Percentiles rank a stretch among this genome's conserved stretches.
phyloP scores from a whole-genome alignment of 768 basidiomycete species.

The Termitomyces sp. region DNA sequence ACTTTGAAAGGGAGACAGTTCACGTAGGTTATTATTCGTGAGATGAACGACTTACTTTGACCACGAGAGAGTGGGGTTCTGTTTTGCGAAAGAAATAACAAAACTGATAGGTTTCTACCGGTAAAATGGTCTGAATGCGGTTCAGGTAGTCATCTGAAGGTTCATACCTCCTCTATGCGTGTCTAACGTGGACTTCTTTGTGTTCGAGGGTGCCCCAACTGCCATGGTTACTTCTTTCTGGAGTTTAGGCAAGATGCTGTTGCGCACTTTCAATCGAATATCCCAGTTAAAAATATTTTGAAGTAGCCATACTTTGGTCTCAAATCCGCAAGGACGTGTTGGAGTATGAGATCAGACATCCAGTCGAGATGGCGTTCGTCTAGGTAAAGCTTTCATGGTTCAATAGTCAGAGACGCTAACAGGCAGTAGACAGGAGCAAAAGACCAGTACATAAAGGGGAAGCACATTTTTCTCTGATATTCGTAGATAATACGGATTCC shows the following conservation, averaged over 20 bases:
- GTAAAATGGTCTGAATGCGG: background rate
- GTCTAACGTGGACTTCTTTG: slow-evolving; percentile 69
- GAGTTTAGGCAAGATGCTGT: slow-evolving; percentile 67
- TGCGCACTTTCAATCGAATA: slow-evolving; percentile 22
- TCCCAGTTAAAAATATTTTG: background rate
- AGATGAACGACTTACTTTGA: slow-evolving; percentile 58
- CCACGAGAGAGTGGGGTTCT: slow-evolving; percentile 75
- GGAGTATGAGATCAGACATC: slow-evolving; percentile 85
- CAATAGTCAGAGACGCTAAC: background rate
- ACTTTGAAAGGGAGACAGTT: slow-evolving; percentile 19
- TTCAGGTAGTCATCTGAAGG: slow-evolving; percentile 2
- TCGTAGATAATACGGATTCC: slow-evolving; percentile 82
- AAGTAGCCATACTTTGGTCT: slow-evolving; percentile 52
- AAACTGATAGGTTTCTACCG: slow-evolving; percentile 80
- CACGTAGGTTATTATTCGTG: background rate
- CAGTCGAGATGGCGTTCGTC: slow-evolving; percentile 86
- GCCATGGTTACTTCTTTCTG: slow-evolving; percentile 52
- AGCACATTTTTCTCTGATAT: slow-evolving; percentile 69
- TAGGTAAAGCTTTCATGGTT: slow-evolving; percentile 47
- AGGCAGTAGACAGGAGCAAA: slow-evolving; percentile 24
- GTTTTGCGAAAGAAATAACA: slow-evolving; percentile 86
- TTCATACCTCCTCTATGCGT: slow-evolving; percentile 77
- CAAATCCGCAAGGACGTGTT: slow-evolving; percentile 77
- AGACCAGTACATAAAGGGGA: slow-evolving; percentile 60
- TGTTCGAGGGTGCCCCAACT: slow-evolving; percentile 32